A percentile compares a stretch with the other conserved stretches of the same genome.
Conservation (phyloP, 805 yeast genomes). For the Pichia nanzhaoensis region DNA sequence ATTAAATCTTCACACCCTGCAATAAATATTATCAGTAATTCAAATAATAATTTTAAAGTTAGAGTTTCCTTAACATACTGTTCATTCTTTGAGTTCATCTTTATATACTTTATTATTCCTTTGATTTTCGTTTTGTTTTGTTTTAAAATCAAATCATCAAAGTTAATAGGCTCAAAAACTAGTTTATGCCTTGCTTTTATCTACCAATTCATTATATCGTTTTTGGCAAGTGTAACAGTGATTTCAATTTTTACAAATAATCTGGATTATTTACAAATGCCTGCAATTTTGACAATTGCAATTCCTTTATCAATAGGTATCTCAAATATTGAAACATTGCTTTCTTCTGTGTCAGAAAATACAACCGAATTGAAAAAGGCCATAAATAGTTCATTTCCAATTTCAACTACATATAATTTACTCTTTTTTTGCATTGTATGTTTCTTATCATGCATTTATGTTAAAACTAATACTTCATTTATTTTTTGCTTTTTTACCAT, state of each 20-base stretch:
- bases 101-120: constrained; percentile 15
- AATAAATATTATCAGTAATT: not conserved
- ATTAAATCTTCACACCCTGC: constrained; percentile 11
- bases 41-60: not conserved
- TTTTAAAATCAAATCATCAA: constrained; percentile 28
- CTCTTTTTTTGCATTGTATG: not conserved
- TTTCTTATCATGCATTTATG: not conserved
- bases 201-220: constrained; percentile 35
- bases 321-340: constrained; percentile 40
- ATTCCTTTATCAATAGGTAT: constrained; percentile 36
- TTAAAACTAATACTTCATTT: constrained; percentile 6
- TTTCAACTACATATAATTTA: constrained; percentile 3
- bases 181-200: constrained; percentile 40
- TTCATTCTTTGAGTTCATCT: constrained; percentile 1
- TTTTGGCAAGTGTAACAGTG: constrained; percentile 38
- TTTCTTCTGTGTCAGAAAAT: not conserved
- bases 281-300: constrained; percentile 36
- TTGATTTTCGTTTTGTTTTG: constrained; percentile 31
- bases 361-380: constrained; percentile 32
- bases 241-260: constrained; percentile 32
- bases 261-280: constrained; percentile 32
- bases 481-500: constrained; percentile 41
- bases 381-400: constrained; percentile 6
- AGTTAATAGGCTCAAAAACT: constrained; percentile 30
- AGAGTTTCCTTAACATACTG: not conserved